These are phyloP conservation scores for Boletus sp. DNA, from an alignment of 768 basidiomycete genomes.

Conservation along the genomic window DNA sequence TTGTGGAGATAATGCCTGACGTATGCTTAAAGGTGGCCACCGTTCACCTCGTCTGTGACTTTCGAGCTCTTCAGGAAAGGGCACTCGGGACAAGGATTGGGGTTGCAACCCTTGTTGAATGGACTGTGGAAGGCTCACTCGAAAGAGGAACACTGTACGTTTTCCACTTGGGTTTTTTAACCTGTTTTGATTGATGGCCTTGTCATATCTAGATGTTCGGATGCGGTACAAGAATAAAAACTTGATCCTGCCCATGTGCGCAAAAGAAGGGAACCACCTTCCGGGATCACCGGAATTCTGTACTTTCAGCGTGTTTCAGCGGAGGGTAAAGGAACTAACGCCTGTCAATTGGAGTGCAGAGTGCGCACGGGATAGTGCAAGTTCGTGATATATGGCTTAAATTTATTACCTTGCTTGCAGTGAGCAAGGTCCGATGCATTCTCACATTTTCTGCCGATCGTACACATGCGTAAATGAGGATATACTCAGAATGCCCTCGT, in stretches of 20 bases:
- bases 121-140: constrained; percentile 32
- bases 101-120: constrained; percentile 42
- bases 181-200: background rate
- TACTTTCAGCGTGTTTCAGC: constrained; percentile 59
- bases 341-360: constrained; percentile 65
- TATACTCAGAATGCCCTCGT: no score
- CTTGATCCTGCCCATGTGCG: constrained; percentile 61
- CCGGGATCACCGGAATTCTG: constrained; percentile 72
- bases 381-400: background rate
- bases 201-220: constrained; percentile 49
- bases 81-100: constrained; percentile 5
- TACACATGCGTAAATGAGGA: no score
- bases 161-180: background rate
- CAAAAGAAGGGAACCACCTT: constrained; percentile 62
- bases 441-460: no score
- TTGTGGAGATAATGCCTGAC: background rate
- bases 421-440: no score
- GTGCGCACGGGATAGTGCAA: constrained; percentile 38
- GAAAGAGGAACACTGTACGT: constrained; percentile 44
- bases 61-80: constrained; percentile 66
- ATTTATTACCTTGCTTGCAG: no score
- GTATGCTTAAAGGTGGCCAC: constrained; percentile 54
- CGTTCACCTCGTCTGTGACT: constrained; percentile 69
- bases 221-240: constrained; percentile 73
- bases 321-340: constrained; percentile 60